Base-by-base conservation (phyloP, 2,329 filamentous ascomycete species). In the Shiraia bambusicola region DNA sequence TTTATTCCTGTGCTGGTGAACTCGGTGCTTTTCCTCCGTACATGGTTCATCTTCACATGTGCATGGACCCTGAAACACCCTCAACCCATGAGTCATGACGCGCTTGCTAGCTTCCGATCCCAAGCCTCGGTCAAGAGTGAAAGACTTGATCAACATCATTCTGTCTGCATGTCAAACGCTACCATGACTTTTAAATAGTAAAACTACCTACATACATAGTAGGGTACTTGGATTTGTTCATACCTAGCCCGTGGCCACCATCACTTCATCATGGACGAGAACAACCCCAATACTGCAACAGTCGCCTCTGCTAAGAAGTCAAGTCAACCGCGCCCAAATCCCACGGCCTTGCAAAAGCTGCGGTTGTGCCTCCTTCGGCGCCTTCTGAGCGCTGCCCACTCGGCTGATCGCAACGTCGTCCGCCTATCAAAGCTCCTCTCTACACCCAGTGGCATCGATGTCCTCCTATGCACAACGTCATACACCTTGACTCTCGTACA, bases 401-500 rank as follows among this genome's bases (percentile, higher is more conserved):
- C 49, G 9, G 56, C 63, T 28, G 69, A 72, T 55, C 46, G 43
- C 37, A 58, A 45, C 14, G 50, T 71, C 24, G 37, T 59, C 37
- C 67, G 62, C 48, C 58, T 72, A 30, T 52, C 61, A 4, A 52
- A 49, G 33, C 55, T 72, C 28, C 57, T 76, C 39, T 70, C 69
- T 32, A 71, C 66, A 15, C 65, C 71, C 13, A 37, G 57, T 13
- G 68, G 69, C 48, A 66, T 66, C 37, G 70, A 75, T 49, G 58
- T 62, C 19, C 58, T 69, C 37, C 68, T 75, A 36, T 67, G 65
- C 55, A 75, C 72, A 8, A 54, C 70, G 11, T 60, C 57, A 52
- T 76, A 74, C 63, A 72, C 69, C 31, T 66, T 75, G 19, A 64
- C 64, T 14, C 63, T 76, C 44, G 40, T 72, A 7, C 63, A 67